Conservation (phyloP, 2,329 filamentous ascomycete genomes). For the Ascochyta pisi region DNA sequence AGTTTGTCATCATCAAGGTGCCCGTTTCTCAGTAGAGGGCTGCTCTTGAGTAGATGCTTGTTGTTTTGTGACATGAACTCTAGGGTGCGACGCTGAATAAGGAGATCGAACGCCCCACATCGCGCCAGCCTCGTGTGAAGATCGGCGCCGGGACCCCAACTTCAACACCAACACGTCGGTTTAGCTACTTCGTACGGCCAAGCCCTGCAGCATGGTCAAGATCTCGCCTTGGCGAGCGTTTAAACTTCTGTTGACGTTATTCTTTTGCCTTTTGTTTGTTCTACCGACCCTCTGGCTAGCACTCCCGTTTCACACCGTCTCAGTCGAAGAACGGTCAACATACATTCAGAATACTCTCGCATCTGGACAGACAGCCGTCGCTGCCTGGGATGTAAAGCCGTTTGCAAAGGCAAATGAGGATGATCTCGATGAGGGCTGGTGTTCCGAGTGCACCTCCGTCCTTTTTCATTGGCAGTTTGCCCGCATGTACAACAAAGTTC, state of each 20-base stretch:
- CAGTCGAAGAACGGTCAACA: not conserved
- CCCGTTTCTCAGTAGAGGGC: too few species aligned
- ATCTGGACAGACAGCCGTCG: not conserved
- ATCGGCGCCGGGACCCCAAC: not conserved
- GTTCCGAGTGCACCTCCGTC: not conserved
- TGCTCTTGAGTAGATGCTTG: not conserved
- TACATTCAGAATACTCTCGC: not conserved
- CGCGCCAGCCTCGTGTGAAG: not conserved
- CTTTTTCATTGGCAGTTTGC: not conserved
- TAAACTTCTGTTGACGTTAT: not conserved
- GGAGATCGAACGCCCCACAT: not conserved
- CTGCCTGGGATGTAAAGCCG: not conserved
- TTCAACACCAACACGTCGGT: not conserved
- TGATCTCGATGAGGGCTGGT: not conserved
- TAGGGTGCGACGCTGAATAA: not conserved
- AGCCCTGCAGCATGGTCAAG: not conserved
- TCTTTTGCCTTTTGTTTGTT: not conserved
- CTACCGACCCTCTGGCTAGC: not conserved
- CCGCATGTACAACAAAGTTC: not conserved
- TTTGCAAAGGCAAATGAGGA: not conserved
- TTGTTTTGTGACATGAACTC: not conserved
- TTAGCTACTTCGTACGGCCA: not conserved
- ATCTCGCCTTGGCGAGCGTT: not conserved
- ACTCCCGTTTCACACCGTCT: not conserved
- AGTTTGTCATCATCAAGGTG: too few species aligned